These are phyloP conservation scores for Cerioporus squamosus DNA, from an alignment of 1,284 basidiomycete species.

Conservation along the genomic window DNA sequence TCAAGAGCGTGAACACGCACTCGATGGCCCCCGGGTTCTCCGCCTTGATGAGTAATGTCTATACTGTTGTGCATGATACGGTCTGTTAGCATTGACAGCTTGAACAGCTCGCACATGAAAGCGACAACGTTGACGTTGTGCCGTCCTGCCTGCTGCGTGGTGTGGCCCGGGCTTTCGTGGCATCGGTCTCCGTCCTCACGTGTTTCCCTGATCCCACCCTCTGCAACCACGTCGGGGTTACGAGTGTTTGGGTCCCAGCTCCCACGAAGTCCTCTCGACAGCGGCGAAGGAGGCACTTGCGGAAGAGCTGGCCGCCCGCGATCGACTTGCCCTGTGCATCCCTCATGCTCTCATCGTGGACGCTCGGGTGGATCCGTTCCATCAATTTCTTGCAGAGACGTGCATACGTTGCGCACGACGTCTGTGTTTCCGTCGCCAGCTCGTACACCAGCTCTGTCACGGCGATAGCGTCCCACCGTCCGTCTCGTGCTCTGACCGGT, in stretches of 20 bases:
- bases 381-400: conserved; percentile 61
- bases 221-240: conserved; percentile 63
- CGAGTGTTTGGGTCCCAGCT: conserved; percentile 46
- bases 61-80: conserved; percentile 90
- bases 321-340: conserved; percentile 81
- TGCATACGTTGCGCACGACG: conserved; percentile 16
- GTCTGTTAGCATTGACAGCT: conserved; percentile 64
- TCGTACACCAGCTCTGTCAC: conserved; percentile 96
- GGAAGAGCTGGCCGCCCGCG: conserved; percentile 87
- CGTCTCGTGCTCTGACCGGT: conserved; percentile 89
- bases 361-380: conserved; percentile 71
- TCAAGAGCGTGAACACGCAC: conserved; percentile 89
- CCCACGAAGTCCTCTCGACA: conserved; percentile 52
- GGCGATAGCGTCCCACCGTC: conserved; percentile 93
- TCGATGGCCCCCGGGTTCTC: conserved; percentile 96
- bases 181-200: no score
- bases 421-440: conserved; percentile 70
- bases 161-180: no score
- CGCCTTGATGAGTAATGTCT: conserved; percentile 90
- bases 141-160: no score
- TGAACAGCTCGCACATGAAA: conserved; percentile 98
- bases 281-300: conserved; percentile 67
- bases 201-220: not conserved
- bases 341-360: conserved; percentile 85
- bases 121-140: conserved; percentile 61